A percentile compares a stretch with the other conserved stretches of the same genome.
phyloP scores from a whole-genome alignment of 371 early-diverging fungal genomes.

The Saksenaea oblongispora region DNA sequence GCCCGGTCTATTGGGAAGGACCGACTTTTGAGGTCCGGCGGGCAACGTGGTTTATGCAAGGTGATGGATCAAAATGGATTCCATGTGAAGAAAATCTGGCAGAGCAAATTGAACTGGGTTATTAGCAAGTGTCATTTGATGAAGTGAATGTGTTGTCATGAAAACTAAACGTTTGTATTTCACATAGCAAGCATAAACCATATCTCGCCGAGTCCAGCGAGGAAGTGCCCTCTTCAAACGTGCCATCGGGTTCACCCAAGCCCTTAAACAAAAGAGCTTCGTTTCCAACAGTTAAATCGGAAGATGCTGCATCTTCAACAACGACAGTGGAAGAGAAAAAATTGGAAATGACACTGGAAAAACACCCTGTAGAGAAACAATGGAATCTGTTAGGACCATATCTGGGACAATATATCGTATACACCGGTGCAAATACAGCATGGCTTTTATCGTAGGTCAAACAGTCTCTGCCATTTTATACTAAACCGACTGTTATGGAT shows the following conservation, averaged over 20 bases:
- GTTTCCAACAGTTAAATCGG: conserved; percentile 16
- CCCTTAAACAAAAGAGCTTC: conserved; percentile 19
- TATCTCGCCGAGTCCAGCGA: background rate
- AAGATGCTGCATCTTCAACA: conserved; percentile 12
- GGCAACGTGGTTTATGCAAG: conserved; percentile 80
- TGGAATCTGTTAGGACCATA: conserved; percentile 79
- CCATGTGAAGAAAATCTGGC: conserved; percentile 85
- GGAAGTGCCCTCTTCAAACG: background rate
- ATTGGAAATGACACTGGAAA: conserved; percentile 27
- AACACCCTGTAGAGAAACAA: conserved; percentile 50
- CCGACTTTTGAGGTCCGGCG: conserved; percentile 78
- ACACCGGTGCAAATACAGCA: conserved; percentile 62
- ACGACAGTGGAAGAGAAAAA: conserved; percentile 40
- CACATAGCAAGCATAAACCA: conserved; percentile 11
- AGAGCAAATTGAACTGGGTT: conserved; percentile 82
- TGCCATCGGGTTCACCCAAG: conserved; percentile 16
- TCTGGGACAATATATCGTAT: conserved; percentile 74
- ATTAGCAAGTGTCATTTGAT: conserved; percentile 47
- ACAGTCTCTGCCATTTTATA: background rate
- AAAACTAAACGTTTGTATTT: background rate
- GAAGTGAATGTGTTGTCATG: background rate
- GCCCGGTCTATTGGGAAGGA: conserved; percentile 86
- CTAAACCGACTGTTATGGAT: background rate
- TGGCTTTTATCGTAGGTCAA: conserved; percentile 64
- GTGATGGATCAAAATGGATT: conserved; percentile 62